A percentile compares a stretch with the other conserved stretches of the same genome.
phyloP scores from a whole-genome alignment of 2,329 filamentous ascomycete genomes.

The Colletotrichum cordylinicola region DNA sequence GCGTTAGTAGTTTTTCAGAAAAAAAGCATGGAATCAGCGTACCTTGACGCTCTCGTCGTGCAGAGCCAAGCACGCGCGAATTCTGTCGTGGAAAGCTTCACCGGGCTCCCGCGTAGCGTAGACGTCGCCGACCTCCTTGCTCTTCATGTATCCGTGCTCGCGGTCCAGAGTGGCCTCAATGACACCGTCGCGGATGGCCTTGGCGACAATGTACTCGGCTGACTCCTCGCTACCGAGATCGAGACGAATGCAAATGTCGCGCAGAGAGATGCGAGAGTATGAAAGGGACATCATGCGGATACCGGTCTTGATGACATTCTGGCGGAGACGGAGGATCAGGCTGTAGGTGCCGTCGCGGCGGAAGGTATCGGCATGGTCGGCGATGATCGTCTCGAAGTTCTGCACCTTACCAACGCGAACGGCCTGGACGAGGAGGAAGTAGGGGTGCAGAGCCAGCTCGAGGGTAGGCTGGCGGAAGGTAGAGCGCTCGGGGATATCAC shows the following conservation, averaged over 20 bases:
- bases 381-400: constrained; percentile 88
- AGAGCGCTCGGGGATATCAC: constrained; percentile 94
- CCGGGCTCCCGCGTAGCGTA: constrained; percentile 95
- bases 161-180: constrained; percentile 95
- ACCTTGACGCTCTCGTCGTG: constrained; percentile 99
- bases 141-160: constrained; percentile 97
- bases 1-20: constrained; percentile 29
- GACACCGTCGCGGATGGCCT: constrained; percentile 96
- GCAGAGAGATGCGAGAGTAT: constrained; percentile 95
- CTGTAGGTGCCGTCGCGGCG: constrained; percentile 95
- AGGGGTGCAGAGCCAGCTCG: constrained; percentile 87
- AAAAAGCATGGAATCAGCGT: constrained; percentile 22
- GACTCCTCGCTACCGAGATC: constrained; percentile 96
- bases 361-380: constrained; percentile 83
- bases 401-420: constrained; percentile 96
- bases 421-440: constrained; percentile 92
- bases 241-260: constrained; percentile 95
- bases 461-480: constrained; percentile 90
- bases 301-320: constrained; percentile 99
- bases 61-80: constrained; percentile 86
- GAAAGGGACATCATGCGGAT: constrained; percentile 99
- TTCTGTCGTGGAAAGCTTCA: constrained; percentile 97
- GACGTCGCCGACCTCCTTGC: constrained; percentile 93
- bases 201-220: constrained; percentile 98
- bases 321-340: constrained; percentile 88